Evolutionary conservation across 768 basidiomycete genomes (phyloP), one percentile per base, ranked within the genome.

Genomic region (Suillus paluster): DNA sequence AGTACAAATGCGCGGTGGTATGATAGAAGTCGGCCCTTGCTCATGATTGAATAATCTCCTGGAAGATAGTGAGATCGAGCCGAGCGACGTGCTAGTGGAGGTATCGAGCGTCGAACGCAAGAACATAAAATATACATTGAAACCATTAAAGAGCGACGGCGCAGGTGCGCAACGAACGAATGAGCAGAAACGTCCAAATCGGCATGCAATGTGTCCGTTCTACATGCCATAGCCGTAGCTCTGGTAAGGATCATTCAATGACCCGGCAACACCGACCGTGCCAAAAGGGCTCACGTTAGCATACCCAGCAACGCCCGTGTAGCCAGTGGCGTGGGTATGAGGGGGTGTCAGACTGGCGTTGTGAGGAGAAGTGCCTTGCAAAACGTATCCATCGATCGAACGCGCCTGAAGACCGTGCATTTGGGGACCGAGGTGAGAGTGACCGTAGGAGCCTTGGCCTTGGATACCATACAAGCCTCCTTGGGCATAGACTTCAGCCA

Each of bases 141-240:
- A 76, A 71, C 66, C 67, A 75, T 75, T 75, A 75, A 67, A 27
- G 70, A 74, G 60, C 57, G 70, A 55, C 59, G 66, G 54, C 49
- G 60, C 63, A 59, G 52, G 63, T 65, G 50, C 66, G 62, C 44
- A 10, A 53, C 15, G 63, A 64, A 44, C n/a, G 60, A 50, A 57
- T 42, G 54, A 36, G 62, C 30, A 45, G 38, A 19, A 73, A 77
- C 79, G 77, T 77, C 68, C 42, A 66, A 68, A 57, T 49, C 42
- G 19, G 50, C 39, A 10, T 42, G 48, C 61, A 33, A 58, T 64
- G n/a, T 57, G 17, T 23, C 36, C 36, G 57, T 77, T 87, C 83
- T 55, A 93, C 90, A 92, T 91, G 71, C 89, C 87, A 70, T 94
- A 94, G 62, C 87, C 88, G 69, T 89, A 94, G 65, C 80, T 78